A percentile compares a stretch with the other conserved stretches of the same genome.
Conservation (phyloP, 345 rosid species). For the Brassica napus region DNA sequence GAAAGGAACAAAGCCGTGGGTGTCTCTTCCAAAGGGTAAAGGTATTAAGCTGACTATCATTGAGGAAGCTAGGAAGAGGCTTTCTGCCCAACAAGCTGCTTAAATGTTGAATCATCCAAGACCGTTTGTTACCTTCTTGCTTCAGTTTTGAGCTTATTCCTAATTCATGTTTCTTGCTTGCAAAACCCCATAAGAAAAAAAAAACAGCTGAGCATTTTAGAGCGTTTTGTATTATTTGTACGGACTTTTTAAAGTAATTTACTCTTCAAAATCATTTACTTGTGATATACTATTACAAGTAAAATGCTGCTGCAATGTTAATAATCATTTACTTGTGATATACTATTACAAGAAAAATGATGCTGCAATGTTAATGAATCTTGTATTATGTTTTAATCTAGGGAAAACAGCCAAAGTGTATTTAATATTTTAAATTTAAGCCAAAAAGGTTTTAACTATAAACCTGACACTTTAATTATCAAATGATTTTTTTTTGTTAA, state of each 20-base stretch:
- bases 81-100: constrained; percentile 46
- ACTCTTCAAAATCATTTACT: not conserved
- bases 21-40: constrained; percentile 87
- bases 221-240: constrained; percentile 33
- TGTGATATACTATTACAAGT: not conserved
- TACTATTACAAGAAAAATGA: no score
- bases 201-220: constrained; percentile 16
- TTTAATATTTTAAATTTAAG: no score
- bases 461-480: no score
- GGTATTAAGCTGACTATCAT: constrained; percentile 82
- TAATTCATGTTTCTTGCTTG: constrained; percentile 7
- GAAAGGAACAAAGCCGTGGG: constrained; percentile 84
- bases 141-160: constrained; percentile 17
- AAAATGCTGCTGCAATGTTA: no score
- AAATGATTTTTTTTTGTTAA: no score
- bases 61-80: constrained; percentile 86
- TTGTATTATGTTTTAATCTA: no score
- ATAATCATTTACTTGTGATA: no score
- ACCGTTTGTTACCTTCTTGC: not conserved
- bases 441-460: no score
- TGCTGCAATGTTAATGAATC: no score
- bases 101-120: not conserved
- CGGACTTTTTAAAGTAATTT: no score
- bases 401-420: no score
- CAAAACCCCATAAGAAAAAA: not conserved